These are phyloP conservation scores for Sporothrix brasiliensis DNA, from an alignment of 2,329 filamentous ascomycete genomes.

Conservation along the genomic window DNA sequence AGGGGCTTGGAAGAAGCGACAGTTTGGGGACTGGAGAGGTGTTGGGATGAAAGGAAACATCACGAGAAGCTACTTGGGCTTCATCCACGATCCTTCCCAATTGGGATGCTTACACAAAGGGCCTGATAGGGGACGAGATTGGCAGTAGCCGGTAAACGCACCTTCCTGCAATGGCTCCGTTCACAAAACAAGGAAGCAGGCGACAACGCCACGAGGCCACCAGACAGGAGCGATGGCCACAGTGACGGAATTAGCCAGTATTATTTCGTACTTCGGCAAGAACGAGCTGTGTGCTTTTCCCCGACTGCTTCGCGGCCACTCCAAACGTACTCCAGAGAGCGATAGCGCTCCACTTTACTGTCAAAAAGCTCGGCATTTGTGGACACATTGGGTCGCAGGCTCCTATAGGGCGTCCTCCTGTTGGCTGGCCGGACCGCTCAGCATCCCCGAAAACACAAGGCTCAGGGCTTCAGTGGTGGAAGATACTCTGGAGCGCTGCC, in stretches of 20 bases:
- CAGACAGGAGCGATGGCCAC: conserved; percentile 19
- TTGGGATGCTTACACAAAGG: conserved; percentile 24
- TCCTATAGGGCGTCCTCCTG: neutral
- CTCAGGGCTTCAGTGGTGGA: neutral
- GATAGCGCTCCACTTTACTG: neutral
- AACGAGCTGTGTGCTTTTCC: neutral
- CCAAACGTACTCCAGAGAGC: neutral
- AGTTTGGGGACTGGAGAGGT: neutral
- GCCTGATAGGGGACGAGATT: neutral
- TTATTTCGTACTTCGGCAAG: neutral
- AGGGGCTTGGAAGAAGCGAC: neutral
- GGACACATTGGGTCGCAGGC: neutral
- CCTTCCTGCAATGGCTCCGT: conserved; percentile 23
- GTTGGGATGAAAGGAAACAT: neutral
- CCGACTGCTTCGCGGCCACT: neutral
- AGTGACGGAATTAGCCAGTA: neutral
- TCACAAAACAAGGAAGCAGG: conserved; percentile 20
- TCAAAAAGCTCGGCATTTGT: neutral
- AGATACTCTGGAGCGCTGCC: conserved; percentile 17
- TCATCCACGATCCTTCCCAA: conserved; percentile 4
- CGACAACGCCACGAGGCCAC: conserved; percentile 6
- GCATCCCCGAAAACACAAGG: neutral
- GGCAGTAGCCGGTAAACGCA: conserved; percentile 5
- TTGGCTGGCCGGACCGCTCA: neutral
- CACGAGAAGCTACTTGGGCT: conserved; percentile 7